Conservation (phyloP, 768 basidiomycete genomes). For the Hebeloma cylindrosporum region DNA sequence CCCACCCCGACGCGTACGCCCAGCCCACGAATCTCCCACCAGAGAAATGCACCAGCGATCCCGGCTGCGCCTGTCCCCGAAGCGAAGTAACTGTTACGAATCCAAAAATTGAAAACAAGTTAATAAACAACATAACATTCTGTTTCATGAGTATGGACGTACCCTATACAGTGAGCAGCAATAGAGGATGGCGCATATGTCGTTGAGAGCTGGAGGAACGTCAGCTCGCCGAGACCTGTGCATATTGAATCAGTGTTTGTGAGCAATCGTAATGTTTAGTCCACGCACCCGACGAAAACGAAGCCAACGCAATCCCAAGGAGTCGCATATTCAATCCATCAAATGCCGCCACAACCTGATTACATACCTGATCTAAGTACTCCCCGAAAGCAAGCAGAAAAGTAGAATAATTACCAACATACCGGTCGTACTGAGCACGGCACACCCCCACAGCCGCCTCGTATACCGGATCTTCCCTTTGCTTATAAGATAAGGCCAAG, state of each 20-base stretch:
- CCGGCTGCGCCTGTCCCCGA: constrained; percentile 95
- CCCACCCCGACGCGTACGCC: constrained; percentile 86
- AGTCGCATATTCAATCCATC: constrained; percentile 66
- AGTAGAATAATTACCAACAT: constrained; percentile 69
- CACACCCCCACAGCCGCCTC: constrained; percentile 73
- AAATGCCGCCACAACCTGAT: constrained; percentile 75
- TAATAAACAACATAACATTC: not conserved
- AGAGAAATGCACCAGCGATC: constrained; percentile 86
- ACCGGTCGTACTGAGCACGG: constrained; percentile 70
- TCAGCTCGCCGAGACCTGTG: constrained; percentile 88
- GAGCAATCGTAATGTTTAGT: not conserved
- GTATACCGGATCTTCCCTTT: constrained; percentile 84
- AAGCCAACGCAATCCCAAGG: constrained; percentile 57
- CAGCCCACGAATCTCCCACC: constrained; percentile 89
- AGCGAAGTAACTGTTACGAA: constrained; percentile 94
- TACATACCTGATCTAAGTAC: not conserved
- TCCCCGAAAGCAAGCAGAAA: not conserved
- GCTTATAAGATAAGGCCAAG: constrained; percentile 89
- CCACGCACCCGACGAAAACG: constrained; percentile 75
- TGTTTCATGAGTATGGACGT: constrained; percentile 22
- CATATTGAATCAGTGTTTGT: constrained; percentile 5
- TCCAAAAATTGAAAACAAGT: not conserved
- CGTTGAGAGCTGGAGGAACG: constrained; percentile 91
- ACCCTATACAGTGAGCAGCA: constrained; percentile 83
- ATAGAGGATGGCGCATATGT: constrained; percentile 68